Percentiles rank a stretch among this genome's conserved stretches.
phyloP scores from a whole-genome alignment of 2,329 filamentous ascomycete species.

The Talaromyces sp. region DNA sequence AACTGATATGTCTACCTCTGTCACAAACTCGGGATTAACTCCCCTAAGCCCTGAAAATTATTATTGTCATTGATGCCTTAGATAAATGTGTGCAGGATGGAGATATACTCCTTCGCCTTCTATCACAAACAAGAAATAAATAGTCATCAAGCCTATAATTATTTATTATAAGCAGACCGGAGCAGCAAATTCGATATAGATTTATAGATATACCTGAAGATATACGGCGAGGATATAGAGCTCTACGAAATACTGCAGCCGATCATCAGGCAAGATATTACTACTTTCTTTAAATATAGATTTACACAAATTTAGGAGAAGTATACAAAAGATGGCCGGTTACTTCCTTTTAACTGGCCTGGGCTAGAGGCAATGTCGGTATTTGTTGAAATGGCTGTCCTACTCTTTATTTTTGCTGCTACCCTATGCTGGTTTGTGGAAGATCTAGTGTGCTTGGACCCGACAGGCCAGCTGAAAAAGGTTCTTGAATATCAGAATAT shows the following conservation, averaged over 20 bases:
- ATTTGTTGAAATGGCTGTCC: not conserved
- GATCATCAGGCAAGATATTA: slow-evolving; percentile 1
- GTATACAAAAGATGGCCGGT: not conserved
- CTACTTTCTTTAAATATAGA: not conserved
- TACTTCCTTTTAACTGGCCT: not conserved
- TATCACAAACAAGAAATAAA: not conserved
- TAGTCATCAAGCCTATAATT: not conserved
- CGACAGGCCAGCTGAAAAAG: not conserved
- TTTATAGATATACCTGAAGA: not conserved
- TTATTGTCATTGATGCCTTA: not conserved
- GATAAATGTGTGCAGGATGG: not conserved
- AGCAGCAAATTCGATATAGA: not conserved
- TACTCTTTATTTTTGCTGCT: slow-evolving; percentile 2
- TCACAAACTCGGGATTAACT: not conserved
- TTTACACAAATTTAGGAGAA: not conserved
- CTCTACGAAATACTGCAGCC: not conserved
- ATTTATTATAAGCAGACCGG: slow-evolving; percentile 3
- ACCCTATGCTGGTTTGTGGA: slow-evolving; percentile 1
- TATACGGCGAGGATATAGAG: not conserved
- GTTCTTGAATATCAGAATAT: not conserved
- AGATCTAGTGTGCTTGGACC: not conserved
- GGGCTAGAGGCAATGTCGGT: not conserved
- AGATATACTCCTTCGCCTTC: not conserved
- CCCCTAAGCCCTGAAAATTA: not conserved
- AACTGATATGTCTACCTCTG: slow-evolving; percentile 22